Percentiles rank a stretch among this genome's conserved stretches.
These are phyloP conservation scores for Lablab purpureus DNA, from an alignment of 306 rosid species.

Conservation along the genomic window DNA sequence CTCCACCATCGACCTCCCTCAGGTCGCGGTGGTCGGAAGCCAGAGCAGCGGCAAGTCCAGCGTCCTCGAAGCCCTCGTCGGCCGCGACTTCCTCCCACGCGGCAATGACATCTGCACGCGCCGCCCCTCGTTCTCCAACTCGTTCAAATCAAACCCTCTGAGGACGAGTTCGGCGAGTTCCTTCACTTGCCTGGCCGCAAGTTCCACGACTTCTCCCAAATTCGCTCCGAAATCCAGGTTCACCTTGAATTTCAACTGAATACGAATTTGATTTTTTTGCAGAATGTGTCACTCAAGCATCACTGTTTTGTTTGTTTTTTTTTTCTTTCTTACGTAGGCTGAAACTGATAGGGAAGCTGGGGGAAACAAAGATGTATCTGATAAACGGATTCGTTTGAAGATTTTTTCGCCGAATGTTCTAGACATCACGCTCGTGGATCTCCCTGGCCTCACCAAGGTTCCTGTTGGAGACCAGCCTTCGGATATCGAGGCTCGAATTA, in stretches of 20 bases:
- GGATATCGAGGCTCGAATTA: constrained; percentile 87
- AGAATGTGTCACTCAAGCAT: not conserved
- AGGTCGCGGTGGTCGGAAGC: constrained; percentile 95
- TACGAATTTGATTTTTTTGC: not conserved
- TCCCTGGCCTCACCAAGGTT: constrained; percentile 97
- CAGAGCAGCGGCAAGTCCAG: constrained; percentile 99
- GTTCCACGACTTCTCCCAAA: constrained; percentile 75
- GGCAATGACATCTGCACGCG: constrained; percentile 92
- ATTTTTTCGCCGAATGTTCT: constrained; percentile 95
- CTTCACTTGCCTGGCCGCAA: constrained; percentile 85
- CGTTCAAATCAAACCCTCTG: constrained; percentile 67
- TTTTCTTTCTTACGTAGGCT: constrained; percentile 53
- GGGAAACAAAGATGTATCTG: constrained; percentile 91
- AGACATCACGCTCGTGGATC: constrained; percentile 96
- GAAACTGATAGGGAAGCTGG: constrained; percentile 97
- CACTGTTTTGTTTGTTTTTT: not conserved
- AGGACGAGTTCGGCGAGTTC: constrained; percentile 86
- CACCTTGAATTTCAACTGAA: not conserved
- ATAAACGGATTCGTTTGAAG: constrained; percentile 91
- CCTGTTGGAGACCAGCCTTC: constrained; percentile 99
- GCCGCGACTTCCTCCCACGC: constrained; percentile 93
- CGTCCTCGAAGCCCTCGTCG: constrained; percentile 92
- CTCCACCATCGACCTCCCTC: constrained; percentile 88
- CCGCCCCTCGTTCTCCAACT: constrained; percentile 91
- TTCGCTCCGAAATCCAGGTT: constrained; percentile 92